Conservation (phyloP, 78 protist genomes). For the Guillardia theta region DNA sequence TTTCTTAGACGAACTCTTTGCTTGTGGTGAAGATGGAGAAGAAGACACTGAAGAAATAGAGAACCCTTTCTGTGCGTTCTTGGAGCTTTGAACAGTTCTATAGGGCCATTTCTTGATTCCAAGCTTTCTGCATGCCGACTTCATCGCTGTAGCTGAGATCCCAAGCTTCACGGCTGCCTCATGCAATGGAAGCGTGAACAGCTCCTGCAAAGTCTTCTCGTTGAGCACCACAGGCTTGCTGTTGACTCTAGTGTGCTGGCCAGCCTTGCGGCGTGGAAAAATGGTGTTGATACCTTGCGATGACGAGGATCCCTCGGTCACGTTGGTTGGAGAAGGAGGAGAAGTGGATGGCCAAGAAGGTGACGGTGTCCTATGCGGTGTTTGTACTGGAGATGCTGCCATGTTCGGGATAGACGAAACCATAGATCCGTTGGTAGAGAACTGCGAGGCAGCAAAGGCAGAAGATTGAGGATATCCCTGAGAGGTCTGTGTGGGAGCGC, state of each 20-base stretch:
- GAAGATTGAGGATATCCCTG: too few relatives aligned
- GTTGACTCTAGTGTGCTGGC: background rate
- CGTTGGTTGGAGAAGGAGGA: too few relatives aligned
- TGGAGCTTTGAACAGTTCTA: background rate
- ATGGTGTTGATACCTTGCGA: background rate
- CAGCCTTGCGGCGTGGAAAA: slow-evolving; percentile 7
- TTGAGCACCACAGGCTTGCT: slow-evolving; percentile 22
- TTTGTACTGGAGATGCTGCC: too few relatives aligned
- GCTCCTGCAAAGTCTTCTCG: background rate
- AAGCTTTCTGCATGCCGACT: background rate
- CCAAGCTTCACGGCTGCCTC: background rate
- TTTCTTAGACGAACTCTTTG: background rate
- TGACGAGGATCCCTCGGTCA: too few relatives aligned
- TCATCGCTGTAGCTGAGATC: slow-evolving; percentile 29
- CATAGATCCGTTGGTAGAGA: too few relatives aligned
- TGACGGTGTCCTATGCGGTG: too few relatives aligned
- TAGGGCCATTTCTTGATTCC: slow-evolving; percentile 34
- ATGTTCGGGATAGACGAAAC: too few relatives aligned
- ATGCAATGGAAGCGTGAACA: background rate
- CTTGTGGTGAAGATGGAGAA: background rate
- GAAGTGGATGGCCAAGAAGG: too few relatives aligned
- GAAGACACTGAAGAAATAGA: background rate
- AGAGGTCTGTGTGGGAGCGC: too few relatives aligned
- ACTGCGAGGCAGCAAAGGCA: too few relatives aligned
- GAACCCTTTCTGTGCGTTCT: background rate